phyloP scores from a whole-genome alignment of 2,329 filamentous ascomycete genomes.

The Aspergillus sergii region DNA sequence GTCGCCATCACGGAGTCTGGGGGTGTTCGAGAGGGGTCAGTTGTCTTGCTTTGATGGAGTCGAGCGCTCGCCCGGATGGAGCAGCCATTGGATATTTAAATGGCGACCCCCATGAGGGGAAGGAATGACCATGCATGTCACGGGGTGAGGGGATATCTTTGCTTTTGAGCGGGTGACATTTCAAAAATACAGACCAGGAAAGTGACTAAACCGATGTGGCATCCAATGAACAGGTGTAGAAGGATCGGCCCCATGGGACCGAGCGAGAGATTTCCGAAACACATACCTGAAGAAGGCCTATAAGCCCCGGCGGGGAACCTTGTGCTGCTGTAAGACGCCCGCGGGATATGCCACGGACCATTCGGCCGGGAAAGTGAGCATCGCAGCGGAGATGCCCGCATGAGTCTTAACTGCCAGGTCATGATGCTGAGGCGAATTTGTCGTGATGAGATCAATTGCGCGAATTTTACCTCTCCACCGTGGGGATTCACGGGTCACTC shows the following conservation, averaged over 20 bases:
- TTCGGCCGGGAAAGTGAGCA: slow-evolving; percentile 33
- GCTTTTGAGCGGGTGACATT: slow-evolving; percentile 7
- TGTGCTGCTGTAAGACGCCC: slow-evolving; percentile 14
- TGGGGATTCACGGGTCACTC: slow-evolving; percentile 10
- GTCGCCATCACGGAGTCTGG: slow-evolving; percentile 31
- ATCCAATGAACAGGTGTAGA: slow-evolving; percentile 4
- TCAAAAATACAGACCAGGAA: slow-evolving; percentile 11
- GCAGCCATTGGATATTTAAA: slow-evolving; percentile 7
- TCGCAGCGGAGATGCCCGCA: slow-evolving; percentile 36
- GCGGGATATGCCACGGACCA: slow-evolving; percentile 22
- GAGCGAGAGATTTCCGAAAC: slow-evolving; percentile 11
- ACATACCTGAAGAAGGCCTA: slow-evolving; percentile 12
- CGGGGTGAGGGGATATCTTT: not conserved
- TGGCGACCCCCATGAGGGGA: not conserved
- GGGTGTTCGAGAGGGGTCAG: slow-evolving; percentile 16
- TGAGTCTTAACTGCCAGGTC: slow-evolving; percentile 36
- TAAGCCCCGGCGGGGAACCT: slow-evolving; percentile 17
- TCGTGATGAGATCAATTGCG: slow-evolving; percentile 10
- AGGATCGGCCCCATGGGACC: slow-evolving; percentile 7
- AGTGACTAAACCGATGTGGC: slow-evolving; percentile 4
- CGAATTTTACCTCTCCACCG: slow-evolving; percentile 13
- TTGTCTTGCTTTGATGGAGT: slow-evolving; percentile 7
- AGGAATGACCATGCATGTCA: not conserved
- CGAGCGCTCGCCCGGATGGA: not conserved
- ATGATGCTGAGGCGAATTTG: slow-evolving; percentile 18